Evolutionary conservation across 2,329 filamentous ascomycete genomes (phyloP), one percentile per base, ranked within the genome.

Genomic region (Ophiosphaerella herpotricha): DNA sequence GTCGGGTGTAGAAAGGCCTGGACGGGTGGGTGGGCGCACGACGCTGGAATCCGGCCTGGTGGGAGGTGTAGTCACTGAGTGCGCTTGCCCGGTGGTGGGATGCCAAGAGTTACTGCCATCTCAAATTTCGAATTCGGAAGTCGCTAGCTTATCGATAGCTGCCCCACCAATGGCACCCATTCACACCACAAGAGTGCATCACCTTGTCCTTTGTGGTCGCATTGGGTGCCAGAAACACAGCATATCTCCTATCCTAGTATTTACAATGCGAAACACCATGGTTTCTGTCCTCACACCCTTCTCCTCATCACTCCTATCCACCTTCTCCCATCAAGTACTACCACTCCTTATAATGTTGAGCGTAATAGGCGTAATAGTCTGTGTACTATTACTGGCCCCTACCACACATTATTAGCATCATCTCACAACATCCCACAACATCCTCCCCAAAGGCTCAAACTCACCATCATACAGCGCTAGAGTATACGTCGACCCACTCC

Each of bases 381-480:
- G 31, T 13, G 55, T 57, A 4, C 57, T 58, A 23, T 46, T 58
- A 37, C 56, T 64, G 11, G 45, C 57, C 33, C 63, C 63, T 67
- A 44, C 16, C 35, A 3, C 35, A 3, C 13, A 18, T 9, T 9
- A 26, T 61, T 41, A 61, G 53, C 24, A 39, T 8, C 34, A 32
- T 13, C 39, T 23, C 13, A 21, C 16, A 32, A 9, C 18, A 21
- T 21, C 18, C 9, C 13, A 21, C 16, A 32, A 9, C 18, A 21
- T 21, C 18, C 9, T 13, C 8, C 12, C 13, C 23, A 12, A 36
- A 36, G 21, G 3, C 2, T 37, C 21, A 13, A 29, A 61, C 61
- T 58, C 35, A 67, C 65, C 65, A 54, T 68, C 64, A 42, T 67
- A 67, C 13, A 67, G 47, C 31, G 63, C 64, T 18, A 68, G 13